Evolutionary conservation across 2,329 filamentous ascomycete species (phyloP).

Genomic region (Trichothecium roseum): DNA sequence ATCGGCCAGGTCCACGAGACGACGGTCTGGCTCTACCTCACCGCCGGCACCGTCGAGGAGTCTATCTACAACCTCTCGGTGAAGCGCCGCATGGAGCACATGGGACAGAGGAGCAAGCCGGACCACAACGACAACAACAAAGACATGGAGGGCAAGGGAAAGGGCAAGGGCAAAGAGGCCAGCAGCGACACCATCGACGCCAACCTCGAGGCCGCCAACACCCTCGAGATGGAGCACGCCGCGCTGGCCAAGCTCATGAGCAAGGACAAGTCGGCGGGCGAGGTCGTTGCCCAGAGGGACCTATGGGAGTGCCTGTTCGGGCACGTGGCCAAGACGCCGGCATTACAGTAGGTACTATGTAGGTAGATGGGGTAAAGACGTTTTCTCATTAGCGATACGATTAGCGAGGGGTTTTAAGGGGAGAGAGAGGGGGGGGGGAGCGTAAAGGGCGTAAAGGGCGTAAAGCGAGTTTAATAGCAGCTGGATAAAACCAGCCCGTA

Average conservation of each 20-base stretch:
- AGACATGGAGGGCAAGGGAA: conserved; percentile 19
- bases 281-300: conserved; percentile 68
- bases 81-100: conserved; percentile 65
- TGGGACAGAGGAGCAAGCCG: conserved; percentile 35
- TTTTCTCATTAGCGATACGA: no score
- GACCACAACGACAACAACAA: conserved; percentile 20
- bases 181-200: conserved; percentile 39
- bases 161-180: no score
- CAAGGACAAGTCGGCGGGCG: conserved; percentile 61
- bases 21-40: conserved; percentile 89
- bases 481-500: no score
- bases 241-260: conserved; percentile 60
- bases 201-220: conserved; percentile 72
- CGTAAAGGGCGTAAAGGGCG: no score
- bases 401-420: no score
- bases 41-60: conserved; percentile 86
- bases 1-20: conserved; percentile 85
- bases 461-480: no score
- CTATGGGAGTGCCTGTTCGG: conserved; percentile 87
- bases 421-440: no score
- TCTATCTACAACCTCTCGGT: conserved; percentile 85
- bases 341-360: no score
- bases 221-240: conserved; percentile 68
- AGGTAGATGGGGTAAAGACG: no score
- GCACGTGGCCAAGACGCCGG: conserved; percentile 28